These are phyloP conservation scores for Lepraria neglecta DNA, from an alignment of 495 filamentous ascomycete species.

Conservation along the genomic window DNA sequence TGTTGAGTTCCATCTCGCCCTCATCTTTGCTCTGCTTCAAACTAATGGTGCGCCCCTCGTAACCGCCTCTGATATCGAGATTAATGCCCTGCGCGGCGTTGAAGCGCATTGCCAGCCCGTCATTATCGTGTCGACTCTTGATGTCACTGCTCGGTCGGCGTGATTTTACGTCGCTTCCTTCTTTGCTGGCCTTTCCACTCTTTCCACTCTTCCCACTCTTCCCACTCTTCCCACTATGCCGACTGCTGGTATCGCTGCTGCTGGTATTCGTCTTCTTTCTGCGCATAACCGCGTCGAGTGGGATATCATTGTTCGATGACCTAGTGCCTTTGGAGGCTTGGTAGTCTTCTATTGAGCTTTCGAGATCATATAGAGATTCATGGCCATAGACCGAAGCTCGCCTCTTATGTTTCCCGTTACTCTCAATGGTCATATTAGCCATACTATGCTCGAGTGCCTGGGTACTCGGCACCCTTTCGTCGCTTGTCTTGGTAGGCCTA, in stretches of 20 bases:
- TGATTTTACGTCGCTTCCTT: constrained; percentile 25
- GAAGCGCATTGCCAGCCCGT: constrained; percentile 24
- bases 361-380: constrained; percentile 19
- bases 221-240: constrained; percentile 20
- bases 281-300: constrained; percentile 12
- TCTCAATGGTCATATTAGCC: constrained; percentile 16
- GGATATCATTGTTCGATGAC: not conserved
- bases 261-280: constrained; percentile 21
- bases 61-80: constrained; percentile 87
- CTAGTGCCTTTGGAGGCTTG: constrained; percentile 9
- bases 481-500: constrained; percentile 18
- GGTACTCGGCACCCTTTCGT: constrained; percentile 16
- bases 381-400: constrained; percentile 24
- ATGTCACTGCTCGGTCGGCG: constrained; percentile 22
- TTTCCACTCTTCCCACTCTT: constrained; percentile 10
- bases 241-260: constrained; percentile 24
- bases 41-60: constrained; percentile 88
- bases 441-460: constrained; percentile 18
- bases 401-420: constrained; percentile 16
- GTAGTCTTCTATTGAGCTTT: constrained; percentile 23
- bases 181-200: constrained; percentile 15
- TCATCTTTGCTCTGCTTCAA: constrained; percentile 60
- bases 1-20: constrained; percentile 25
- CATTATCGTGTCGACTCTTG: constrained; percentile 18
- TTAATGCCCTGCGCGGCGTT: constrained; percentile 64